These are phyloP conservation scores for Herpetomonas tarakana DNA, from an alignment of 208 protist genomes.

Conservation along the genomic window DNA sequence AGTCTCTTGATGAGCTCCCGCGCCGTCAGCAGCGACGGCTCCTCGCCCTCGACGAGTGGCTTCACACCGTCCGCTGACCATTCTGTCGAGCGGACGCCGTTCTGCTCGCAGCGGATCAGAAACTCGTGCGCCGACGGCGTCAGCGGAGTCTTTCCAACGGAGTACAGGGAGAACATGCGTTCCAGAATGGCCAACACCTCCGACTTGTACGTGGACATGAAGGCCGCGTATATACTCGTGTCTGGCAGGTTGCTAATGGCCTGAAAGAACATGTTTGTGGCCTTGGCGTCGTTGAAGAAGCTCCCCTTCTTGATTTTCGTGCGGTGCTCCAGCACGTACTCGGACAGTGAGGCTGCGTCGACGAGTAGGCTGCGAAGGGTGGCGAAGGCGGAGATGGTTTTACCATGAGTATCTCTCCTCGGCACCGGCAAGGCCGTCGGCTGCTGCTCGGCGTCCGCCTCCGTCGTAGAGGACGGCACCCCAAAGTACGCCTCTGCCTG, in stretches of 20 bases:
- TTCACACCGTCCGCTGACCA: slow-evolving; percentile 27
- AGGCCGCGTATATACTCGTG: slow-evolving; percentile 35
- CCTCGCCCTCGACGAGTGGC: slow-evolving; percentile 14
- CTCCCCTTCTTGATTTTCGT: slow-evolving; percentile 21
- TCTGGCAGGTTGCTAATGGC: slow-evolving; percentile 54
- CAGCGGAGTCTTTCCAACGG: slow-evolving; percentile 31
- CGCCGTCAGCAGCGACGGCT: slow-evolving; percentile 45
- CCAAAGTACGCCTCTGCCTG: not conserved
- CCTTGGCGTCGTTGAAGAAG: slow-evolving; percentile 39
- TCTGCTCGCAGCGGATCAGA: slow-evolving; percentile 77
- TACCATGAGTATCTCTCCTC: slow-evolving; percentile 23
- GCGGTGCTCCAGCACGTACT: slow-evolving; percentile 51
- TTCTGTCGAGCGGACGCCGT: slow-evolving; percentile 49
- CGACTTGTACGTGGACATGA: slow-evolving; percentile 50
- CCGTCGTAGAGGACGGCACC: slow-evolving; percentile 3
- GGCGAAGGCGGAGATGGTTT: slow-evolving; percentile 58
- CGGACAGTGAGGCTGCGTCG: slow-evolving; percentile 47
- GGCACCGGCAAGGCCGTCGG: slow-evolving; percentile 13
- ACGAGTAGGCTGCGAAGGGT: slow-evolving; percentile 37
- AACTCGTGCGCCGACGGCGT: slow-evolving; percentile 69
- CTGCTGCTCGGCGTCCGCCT: slow-evolving; percentile 2
- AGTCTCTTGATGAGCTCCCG: slow-evolving; percentile 65
- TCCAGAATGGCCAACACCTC: slow-evolving; percentile 56
- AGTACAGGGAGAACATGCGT: slow-evolving; percentile 57
- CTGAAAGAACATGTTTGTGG: slow-evolving; percentile 68